These are phyloP conservation scores for Aspergillus fumigatus DNA, from an alignment of 2,329 filamentous ascomycete species.

Conservation along the genomic window DNA sequence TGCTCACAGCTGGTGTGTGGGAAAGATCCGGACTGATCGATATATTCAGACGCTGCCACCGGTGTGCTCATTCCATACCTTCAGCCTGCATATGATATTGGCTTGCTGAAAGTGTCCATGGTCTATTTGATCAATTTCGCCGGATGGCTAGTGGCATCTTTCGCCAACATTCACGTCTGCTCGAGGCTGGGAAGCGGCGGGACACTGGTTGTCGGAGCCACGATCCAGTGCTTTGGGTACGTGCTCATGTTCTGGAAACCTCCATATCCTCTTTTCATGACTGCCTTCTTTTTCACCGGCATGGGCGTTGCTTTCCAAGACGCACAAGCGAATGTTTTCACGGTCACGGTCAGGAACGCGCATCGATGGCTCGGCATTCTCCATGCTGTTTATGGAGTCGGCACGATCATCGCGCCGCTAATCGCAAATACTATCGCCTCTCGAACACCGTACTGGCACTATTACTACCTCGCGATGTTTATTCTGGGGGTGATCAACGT, in stretches of 20 bases:
- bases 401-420: slow-evolving; percentile 18
- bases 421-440: slow-evolving; percentile 21
- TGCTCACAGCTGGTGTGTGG: background rate
- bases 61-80: slow-evolving; percentile 23
- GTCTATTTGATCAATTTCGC: slow-evolving; percentile 21
- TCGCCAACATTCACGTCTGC: slow-evolving; percentile 22
- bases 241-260: slow-evolving; percentile 21
- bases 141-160: slow-evolving; percentile 18
- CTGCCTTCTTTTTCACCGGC: slow-evolving; percentile 21
- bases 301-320: slow-evolving; percentile 19
- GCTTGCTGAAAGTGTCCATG: slow-evolving; percentile 19
- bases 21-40: background rate
- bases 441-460: slow-evolving; percentile 17
- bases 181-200: slow-evolving; percentile 19
- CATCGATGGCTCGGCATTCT: slow-evolving; percentile 22
- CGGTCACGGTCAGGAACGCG: slow-evolving; percentile 16
- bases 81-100: slow-evolving; percentile 18
- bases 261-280: slow-evolving; percentile 17
- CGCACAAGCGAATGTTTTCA: slow-evolving; percentile 21
- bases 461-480: slow-evolving; percentile 18
- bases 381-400: slow-evolving; percentile 20
- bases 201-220: slow-evolving; percentile 16
- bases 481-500: slow-evolving; percentile 14
- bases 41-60: slow-evolving; percentile 15
- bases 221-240: slow-evolving; percentile 17